Evolutionary conservation across 306 rosid genomes (phyloP), one percentile per base, ranked within the genome.

Genomic region (Lathyrus oleraceus): DNA sequence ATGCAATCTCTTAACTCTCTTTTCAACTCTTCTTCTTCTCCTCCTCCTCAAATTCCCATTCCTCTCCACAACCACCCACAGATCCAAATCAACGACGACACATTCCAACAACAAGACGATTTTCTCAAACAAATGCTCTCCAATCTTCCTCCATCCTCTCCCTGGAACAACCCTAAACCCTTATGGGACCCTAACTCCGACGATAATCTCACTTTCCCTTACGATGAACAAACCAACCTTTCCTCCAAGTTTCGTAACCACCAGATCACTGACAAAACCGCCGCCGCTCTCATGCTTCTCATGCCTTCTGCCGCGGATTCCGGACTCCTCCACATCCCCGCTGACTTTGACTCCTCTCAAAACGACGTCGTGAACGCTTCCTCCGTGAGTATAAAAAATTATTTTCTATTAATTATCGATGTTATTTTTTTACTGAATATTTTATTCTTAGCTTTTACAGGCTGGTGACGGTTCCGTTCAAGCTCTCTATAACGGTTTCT

Each of bases 71-170:
- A 25, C 15, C 73, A 74, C 1, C 27, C 65, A 0, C 83, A 71
- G 68, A 78, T 83, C 65, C 83, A 80, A 14, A 82, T 77, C 20
- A 86, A 63, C 63, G 28, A 76, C 54, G 79, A 85, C 68, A 21
- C 60, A 53, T 84, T 82, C 45, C 87, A 86, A 15, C 79, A 81
- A n/a, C 87, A 87, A 67, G 99, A 94, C 25, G 99, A 91, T 77
- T 91, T 94, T 17, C 86, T 94, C 72, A 95, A 94, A 35, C 97
- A 94, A 81, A 87, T 94, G 84, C 94, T 94, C 64, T 87, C 96
- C 27, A 83, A 76, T 44, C 81, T 91, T 62, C 86, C 86, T 53
- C 67, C 91, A 15, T 82, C 81, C 44, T 75, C 67, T 17, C 76
- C 96, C 0, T 89, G 94, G 94, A 52, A 52, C 40, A 74, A 54